Evolutionary conservation across 495 filamentous ascomycete species (phyloP).

Genomic region (Schizothecium vesticola): DNA sequence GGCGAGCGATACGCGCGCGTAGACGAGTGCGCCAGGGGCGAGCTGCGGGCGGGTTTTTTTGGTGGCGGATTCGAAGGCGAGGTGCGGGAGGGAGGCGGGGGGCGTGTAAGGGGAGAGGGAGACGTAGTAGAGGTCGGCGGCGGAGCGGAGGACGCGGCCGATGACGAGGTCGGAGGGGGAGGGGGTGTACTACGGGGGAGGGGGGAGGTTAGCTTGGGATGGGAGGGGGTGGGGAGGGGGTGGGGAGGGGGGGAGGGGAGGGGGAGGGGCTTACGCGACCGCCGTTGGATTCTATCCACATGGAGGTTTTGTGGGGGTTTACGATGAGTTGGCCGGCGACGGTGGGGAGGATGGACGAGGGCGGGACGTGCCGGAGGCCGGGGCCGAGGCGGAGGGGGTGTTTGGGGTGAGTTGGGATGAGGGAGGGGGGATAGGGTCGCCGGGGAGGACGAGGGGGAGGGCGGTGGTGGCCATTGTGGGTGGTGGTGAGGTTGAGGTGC

Average conservation of each 20-base stretch:
- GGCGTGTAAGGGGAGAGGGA: constrained; percentile 58
- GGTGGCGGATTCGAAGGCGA: constrained; percentile 85
- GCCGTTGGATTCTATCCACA: constrained; percentile 68
- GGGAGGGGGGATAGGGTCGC: constrained; percentile 64
- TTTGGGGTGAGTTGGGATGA: constrained; percentile 59
- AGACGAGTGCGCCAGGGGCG: constrained; percentile 67
- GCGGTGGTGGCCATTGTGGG: constrained; percentile 42
- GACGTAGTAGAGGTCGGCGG: constrained; percentile 66
- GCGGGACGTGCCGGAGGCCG: constrained; percentile 70
- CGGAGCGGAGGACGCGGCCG: constrained; percentile 70
- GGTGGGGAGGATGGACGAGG: constrained; percentile 63
- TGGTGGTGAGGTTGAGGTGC: background rate
- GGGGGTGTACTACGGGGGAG: constrained; percentile 64
- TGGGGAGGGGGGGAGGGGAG: background rate
- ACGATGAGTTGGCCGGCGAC: constrained; percentile 73
- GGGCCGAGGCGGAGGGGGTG: constrained; percentile 77
- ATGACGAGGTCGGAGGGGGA: constrained; percentile 74
- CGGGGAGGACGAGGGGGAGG: constrained; percentile 63
- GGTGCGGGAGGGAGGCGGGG: constrained; percentile 71
- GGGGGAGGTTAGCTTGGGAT: background rate
- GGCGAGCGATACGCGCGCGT: constrained; percentile 71
- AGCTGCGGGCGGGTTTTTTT: constrained; percentile 87
- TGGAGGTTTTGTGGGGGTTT: constrained; percentile 70
- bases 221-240: background rate
- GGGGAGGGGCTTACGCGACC: constrained; percentile 47